Base-by-base conservation (phyloP, 805 yeast genomes). In the Yarrowia yakushimensis region DNA sequence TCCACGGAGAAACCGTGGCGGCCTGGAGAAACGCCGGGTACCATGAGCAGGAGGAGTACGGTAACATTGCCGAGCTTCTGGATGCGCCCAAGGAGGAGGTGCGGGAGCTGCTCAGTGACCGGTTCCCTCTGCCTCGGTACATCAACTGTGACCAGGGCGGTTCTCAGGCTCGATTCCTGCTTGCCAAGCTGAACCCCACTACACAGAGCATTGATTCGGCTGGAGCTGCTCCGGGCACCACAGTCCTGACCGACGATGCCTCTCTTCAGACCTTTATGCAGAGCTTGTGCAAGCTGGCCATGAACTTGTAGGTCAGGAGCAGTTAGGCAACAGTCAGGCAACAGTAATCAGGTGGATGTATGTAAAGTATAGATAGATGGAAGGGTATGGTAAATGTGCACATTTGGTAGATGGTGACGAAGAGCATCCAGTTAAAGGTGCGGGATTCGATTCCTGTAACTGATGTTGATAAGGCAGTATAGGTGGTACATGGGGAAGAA, bases 111-210 rank as follows among this genome's bases (percentile, higher is more conserved):
- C 83, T 94, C 70, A 84, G 88, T 37, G 98, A 94, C 72, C 83
- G 99, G 72, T 93, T 90, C 85, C 99, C 99, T 69, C 81, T 94
- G 71, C 99, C 99, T 52, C 84, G 99, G 76, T 94, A 93, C 72
- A 92, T 94, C 69, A 97, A 93, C 70, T 90, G 97, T 64, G 97
- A 93, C 73, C 97, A 93, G 69, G 98, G 99, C 70, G 97, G 97
- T 63, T 92, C 97, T 15, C 99, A 94, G 77, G 97, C 98, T 2
- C 86, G 99, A 77, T 94, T 94, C 81, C 81, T 94, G 75, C 85
- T 90, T 75, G 90, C 97, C 28, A 94, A 91, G 77, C 84, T 94
- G 74, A 94, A 96, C 75, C 99, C 99, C 41, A 87, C 97, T 50
- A 90, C 88, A 2, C 52, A 45, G 43, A 13, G 20, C 10, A 43